Evolutionary conservation across 78 protist species (phyloP).

Genomic region (Pigoraptor vietnamica): DNA sequence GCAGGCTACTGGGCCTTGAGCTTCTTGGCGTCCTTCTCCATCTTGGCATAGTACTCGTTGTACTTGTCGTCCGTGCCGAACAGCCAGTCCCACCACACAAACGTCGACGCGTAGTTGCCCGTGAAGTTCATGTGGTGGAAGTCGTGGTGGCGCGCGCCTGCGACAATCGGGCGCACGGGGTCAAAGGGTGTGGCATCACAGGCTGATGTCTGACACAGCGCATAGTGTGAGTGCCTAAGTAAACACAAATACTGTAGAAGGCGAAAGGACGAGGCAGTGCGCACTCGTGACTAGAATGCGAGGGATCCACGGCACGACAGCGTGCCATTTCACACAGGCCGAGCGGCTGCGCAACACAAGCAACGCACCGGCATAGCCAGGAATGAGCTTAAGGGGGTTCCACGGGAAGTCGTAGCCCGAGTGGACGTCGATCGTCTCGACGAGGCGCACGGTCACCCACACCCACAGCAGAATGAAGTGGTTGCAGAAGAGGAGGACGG

Average conservation of each 20-base stretch:
- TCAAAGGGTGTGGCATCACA: no score
- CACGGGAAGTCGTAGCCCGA: constrained; percentile 31
- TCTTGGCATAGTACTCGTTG: neutral
- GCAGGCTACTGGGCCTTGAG: no score
- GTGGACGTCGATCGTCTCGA: constrained; percentile 24
- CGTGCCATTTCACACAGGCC: no score
- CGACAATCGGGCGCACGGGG: no score
- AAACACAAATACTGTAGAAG: no score
- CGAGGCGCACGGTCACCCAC: constrained; percentile 19
- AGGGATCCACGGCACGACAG: no score
- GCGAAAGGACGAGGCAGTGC: no score
- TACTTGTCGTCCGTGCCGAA: constrained; percentile 7
- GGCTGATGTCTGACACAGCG: no score
- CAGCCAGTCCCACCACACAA: constrained; percentile 17
- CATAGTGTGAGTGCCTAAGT: no score
- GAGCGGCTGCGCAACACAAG: neutral
- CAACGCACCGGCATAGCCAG: constrained; percentile 9
- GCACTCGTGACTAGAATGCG: no score
- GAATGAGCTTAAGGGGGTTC: constrained; percentile 1
- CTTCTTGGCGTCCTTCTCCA: neutral
- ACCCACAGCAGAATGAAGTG: constrained; percentile 13
- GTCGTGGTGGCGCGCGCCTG: constrained; percentile 16
- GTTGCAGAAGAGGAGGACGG: constrained; percentile 1
- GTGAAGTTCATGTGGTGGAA: constrained; percentile 23
- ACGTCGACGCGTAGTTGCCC: constrained; percentile 21